Evolutionary conservation across 1,139 yeast genomes (phyloP).

Genomic region (Candida tetrigidarum): DNA sequence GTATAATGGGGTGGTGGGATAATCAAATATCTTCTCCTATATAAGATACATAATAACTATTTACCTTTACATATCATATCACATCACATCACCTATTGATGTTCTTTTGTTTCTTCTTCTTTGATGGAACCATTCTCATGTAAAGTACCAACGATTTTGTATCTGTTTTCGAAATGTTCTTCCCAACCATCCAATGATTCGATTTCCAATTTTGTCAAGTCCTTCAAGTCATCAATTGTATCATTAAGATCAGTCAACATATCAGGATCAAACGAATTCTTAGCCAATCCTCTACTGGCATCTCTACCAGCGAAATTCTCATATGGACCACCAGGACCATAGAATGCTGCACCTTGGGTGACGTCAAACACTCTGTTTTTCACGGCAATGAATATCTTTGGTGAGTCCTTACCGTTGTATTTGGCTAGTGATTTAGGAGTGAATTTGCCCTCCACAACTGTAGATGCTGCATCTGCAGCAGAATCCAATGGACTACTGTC

Average conservation of each 20-base stretch:
- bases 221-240: conserved; percentile 74
- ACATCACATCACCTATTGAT: background rate
- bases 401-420: conserved; percentile 80
- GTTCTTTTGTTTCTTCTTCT: conserved; percentile 5
- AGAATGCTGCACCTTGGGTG: conserved; percentile 77
- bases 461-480: conserved; percentile 32
- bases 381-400: conserved; percentile 81
- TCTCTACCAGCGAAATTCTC: conserved; percentile 96
- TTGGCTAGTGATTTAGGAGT: conserved; percentile 76
- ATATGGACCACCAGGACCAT: conserved; percentile 98
- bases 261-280: conserved; percentile 79
- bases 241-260: conserved; percentile 60
- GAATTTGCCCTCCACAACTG: conserved; percentile 77
- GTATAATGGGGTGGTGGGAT: background rate
- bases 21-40: background rate
- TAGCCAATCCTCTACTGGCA: conserved; percentile 92
- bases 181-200: conserved; percentile 86
- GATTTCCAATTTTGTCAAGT: conserved; percentile 61
- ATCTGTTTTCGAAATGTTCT: conserved; percentile 79
- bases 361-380: conserved; percentile 89
- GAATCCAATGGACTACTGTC: conserved; percentile 21
- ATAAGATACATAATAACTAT: background rate
- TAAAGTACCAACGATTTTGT: conserved; percentile 67
- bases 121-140: conserved; percentile 24
- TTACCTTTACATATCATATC: background rate